These are phyloP conservation scores for Scytalidium sp. DNA, from an alignment of 2,329 filamentous ascomycete genomes.

Conservation along the genomic window DNA sequence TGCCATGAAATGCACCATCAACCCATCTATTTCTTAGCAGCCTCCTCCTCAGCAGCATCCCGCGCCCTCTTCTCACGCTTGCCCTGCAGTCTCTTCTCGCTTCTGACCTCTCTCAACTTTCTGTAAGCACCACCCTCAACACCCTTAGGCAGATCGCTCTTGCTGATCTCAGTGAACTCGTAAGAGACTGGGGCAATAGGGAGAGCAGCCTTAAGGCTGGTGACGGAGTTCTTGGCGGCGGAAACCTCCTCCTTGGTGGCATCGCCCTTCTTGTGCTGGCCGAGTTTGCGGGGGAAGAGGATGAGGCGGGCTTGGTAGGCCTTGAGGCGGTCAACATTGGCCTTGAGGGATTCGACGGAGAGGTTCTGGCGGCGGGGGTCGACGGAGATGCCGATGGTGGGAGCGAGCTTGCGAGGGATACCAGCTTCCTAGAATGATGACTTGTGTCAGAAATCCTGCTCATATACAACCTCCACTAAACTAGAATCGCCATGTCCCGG, in stretches of 20 bases:
- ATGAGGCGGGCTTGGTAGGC: constrained; percentile 96
- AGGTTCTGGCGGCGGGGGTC: constrained; percentile 97
- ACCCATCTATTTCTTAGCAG: constrained; percentile 71
- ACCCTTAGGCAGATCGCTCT: constrained; percentile 73
- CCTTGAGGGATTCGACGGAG: constrained; percentile 88
- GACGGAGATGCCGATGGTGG: constrained; percentile 95
- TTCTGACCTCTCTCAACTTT: constrained; percentile 79
- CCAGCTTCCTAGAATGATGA: constrained; percentile 70
- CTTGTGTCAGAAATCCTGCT: constrained; percentile 17
- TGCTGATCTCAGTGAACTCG: constrained; percentile 73
- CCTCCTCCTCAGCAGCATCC: constrained; percentile 81
- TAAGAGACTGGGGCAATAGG: constrained; percentile 69
- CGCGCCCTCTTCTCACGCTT: constrained; percentile 89
- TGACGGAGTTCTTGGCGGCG: constrained; percentile 57
- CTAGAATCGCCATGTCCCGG: constrained; percentile 2
- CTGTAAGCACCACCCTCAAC: constrained; percentile 82
- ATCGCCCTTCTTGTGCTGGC: constrained; percentile 92
- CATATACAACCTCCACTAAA: constrained; percentile 12
- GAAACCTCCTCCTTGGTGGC: constrained; percentile 77
- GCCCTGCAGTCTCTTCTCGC: constrained; percentile 78
- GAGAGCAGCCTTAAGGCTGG: constrained; percentile 56
- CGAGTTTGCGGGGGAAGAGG: constrained; percentile 93
- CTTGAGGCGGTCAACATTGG: constrained; percentile 97
- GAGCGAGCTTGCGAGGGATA: constrained; percentile 89
- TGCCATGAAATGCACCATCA: constrained; percentile 17